Conservation (phyloP, 331 rosid species). For the Malus hybrid region DNA sequence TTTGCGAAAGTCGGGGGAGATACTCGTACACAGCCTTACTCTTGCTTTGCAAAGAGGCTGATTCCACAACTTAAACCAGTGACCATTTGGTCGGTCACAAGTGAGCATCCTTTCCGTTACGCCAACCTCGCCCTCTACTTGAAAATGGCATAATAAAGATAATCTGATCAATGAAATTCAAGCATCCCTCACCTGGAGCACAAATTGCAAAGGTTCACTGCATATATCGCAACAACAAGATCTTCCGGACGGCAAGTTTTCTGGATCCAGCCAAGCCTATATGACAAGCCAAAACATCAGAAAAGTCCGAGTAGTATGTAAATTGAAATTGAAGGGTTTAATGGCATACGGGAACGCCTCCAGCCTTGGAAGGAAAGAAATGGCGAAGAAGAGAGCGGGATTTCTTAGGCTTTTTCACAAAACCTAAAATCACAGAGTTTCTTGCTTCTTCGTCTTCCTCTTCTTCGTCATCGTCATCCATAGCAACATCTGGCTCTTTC, state of each 20-base stretch:
- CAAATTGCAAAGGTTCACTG: slow-evolving; percentile 58
- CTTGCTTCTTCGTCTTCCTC: slow-evolving; percentile 36
- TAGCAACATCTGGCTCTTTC: slow-evolving; percentile 12
- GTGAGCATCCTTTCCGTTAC: too few relatives aligned
- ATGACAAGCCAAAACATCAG: not conserved
- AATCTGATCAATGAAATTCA: not conserved
- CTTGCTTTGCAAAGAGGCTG: too few relatives aligned
- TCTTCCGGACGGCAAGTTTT: slow-evolving; percentile 57
- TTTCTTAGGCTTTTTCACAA: slow-evolving; percentile 43
- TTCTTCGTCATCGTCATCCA: slow-evolving; percentile 29
- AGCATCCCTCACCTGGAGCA: slow-evolving; percentile 74
- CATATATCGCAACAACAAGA: slow-evolving; percentile 65
- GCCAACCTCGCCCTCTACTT: not conserved
- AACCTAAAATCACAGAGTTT: slow-evolving; percentile 47
- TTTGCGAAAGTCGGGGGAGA: too few relatives aligned
- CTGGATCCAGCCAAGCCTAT: slow-evolving; percentile 96
- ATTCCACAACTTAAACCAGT: too few relatives aligned
- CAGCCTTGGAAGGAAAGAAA: slow-evolving; percentile 82
- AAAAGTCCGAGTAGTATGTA: not conserved
- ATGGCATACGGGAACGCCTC: slow-evolving; percentile 57
- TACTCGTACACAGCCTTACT: too few relatives aligned
- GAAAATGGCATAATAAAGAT: not conserved
- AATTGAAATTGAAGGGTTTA: not conserved
- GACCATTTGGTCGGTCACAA: too few relatives aligned
- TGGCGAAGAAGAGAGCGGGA: slow-evolving; percentile 49